Percentiles rank a stretch among this genome's conserved stretches.
Conservation (phyloP, 148 eudicot genomes). For the Vaccinium vitisidaea region DNA sequence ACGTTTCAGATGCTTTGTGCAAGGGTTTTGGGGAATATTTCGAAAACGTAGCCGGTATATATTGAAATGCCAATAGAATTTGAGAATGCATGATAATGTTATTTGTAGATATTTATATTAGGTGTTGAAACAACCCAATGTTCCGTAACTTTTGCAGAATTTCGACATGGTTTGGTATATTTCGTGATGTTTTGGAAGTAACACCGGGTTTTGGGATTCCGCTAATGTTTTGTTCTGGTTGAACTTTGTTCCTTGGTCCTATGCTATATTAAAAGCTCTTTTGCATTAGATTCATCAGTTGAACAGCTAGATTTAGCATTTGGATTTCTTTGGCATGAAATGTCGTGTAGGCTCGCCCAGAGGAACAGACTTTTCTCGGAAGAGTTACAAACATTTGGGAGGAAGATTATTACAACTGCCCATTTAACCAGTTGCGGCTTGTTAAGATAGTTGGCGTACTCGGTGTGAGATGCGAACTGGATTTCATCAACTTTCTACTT, state of each 20-base stretch:
- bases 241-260: neutral
- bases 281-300: neutral
- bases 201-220: neutral
- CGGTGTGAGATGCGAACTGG: constrained; percentile 46
- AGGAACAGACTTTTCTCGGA: constrained; percentile 35
- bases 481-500: constrained; percentile 66
- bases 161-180: neutral
- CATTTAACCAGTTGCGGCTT: constrained; percentile 48
- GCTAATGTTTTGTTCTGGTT: neutral
- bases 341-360: constrained; percentile 58
- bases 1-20: neutral
- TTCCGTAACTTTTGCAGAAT: neutral
- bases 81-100: neutral
- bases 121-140: neutral
- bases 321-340: neutral
- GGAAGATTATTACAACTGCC: constrained; percentile 31
- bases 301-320: neutral
- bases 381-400: constrained; percentile 29
- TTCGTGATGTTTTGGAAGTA: neutral
- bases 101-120: neutral
- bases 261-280: neutral
- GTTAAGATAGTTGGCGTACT: constrained; percentile 50
- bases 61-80: neutral
- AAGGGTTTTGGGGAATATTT: neutral
- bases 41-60: neutral